Evolutionary conservation across 2,329 filamentous ascomycete species (phyloP).

Genomic region (Nothophaeocryptopus gaeumannii): DNA sequence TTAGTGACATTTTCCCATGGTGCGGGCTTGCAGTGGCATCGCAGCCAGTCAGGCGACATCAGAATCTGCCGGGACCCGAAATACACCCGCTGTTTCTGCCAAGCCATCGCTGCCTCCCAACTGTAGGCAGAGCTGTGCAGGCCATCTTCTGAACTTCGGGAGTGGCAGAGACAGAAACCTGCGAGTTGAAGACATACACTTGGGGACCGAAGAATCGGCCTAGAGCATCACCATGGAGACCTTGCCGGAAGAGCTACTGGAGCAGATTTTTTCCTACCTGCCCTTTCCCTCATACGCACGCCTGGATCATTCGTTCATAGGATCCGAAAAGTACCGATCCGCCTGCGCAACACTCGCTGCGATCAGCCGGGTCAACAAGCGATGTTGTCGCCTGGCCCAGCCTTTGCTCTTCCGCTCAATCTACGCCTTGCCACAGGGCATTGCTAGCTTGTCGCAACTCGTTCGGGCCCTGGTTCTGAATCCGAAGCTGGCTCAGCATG

Average conservation of each 20-base stretch:
- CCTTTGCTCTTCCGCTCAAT: slow-evolving; percentile 7
- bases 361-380: slow-evolving; percentile 9
- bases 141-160: too few species aligned
- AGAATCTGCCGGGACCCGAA: too few species aligned
- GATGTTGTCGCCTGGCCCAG: slow-evolving; percentile 8
- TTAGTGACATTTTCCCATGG: too few species aligned
- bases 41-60: too few species aligned
- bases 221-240: too few species aligned
- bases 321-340: background rate
- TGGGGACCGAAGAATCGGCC: too few species aligned
- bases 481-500: background rate
- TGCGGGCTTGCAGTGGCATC: too few species aligned
- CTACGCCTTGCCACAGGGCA: background rate
- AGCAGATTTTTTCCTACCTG: slow-evolving; percentile 7
- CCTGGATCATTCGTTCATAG: background rate
- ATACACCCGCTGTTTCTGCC: too few species aligned
- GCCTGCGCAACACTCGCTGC: background rate
- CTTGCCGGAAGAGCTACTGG: slow-evolving; percentile 15
- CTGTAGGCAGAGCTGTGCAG: too few species aligned
- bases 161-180: too few species aligned
- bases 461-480: slow-evolving; percentile 2
- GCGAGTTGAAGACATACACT: too few species aligned
- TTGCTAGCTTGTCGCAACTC: background rate
- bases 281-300: background rate
- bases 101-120: too few species aligned